Evolutionary conservation across 2,329 filamentous ascomycete species (phyloP).

Genomic region (Bipolaris victoriae): DNA sequence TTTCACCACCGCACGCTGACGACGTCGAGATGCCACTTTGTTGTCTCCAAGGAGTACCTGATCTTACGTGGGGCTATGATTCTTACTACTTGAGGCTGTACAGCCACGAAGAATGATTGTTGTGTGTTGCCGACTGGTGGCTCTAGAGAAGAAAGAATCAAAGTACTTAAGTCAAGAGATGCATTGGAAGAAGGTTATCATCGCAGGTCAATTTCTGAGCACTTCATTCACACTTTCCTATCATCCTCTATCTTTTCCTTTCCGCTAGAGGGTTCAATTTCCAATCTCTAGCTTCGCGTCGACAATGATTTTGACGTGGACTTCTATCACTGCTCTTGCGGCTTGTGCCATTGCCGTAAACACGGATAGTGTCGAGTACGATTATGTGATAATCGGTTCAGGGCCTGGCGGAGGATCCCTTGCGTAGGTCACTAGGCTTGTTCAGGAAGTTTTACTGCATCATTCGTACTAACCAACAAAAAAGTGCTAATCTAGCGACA

Average conservation of each 20-base stretch:
- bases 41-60: background rate
- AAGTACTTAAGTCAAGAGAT: background rate
- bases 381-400: background rate
- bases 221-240: background rate
- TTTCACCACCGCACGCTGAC: background rate
- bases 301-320: background rate
- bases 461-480: background rate
- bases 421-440: background rate
- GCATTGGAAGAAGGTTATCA: background rate
- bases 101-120: background rate
- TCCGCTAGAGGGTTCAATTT: background rate
- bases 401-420: background rate
- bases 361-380: background rate
- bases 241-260: background rate
- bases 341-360: background rate
- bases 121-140: background rate
- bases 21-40: background rate
- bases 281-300: background rate
- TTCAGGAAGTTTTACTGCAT: background rate
- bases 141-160: background rate
- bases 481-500: background rate
- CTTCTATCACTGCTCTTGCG: background rate
- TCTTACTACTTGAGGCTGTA: background rate
- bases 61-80: background rate
- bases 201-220: background rate